phyloP scores from a whole-genome alignment of 2,329 filamentous ascomycete genomes.

The Hymenotorrendiella dingleyae region DNA sequence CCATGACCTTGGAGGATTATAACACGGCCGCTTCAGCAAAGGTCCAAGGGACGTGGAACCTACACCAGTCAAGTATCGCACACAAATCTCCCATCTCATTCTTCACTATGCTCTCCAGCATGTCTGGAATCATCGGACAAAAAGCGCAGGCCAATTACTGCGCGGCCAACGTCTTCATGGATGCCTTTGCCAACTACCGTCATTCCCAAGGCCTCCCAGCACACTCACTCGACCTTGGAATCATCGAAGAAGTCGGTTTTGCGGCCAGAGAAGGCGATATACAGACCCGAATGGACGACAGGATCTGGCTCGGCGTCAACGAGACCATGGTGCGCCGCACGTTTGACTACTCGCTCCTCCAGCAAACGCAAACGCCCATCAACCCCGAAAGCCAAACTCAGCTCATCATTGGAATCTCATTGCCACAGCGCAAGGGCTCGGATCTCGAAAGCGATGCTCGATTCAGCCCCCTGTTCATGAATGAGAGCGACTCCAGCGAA shows the following conservation, averaged over 20 bases:
- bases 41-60: slow-evolving; percentile 19
- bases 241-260: slow-evolving; percentile 38
- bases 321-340: slow-evolving; percentile 28
- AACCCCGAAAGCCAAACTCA: slow-evolving; percentile 19
- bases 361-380: slow-evolving; percentile 20
- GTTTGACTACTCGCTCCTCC: slow-evolving; percentile 26
- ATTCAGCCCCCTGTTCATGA: slow-evolving; percentile 17
- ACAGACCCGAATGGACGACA: slow-evolving; percentile 14
- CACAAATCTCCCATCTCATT: slow-evolving; percentile 33
- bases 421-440: slow-evolving; percentile 24
- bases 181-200: slow-evolving; percentile 36
- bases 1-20: slow-evolving; percentile 14
- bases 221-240: slow-evolving; percentile 45
- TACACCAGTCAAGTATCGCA: slow-evolving; percentile 9
- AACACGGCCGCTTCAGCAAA: slow-evolving; percentile 9
- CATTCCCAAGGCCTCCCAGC: slow-evolving; percentile 36
- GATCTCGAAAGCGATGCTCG: slow-evolving; percentile 23
- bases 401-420: slow-evolving; percentile 25
- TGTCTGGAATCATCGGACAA: slow-evolving; percentile 32
- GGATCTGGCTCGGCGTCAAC: slow-evolving; percentile 24
- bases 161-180: slow-evolving; percentile 43
- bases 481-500: neutral
- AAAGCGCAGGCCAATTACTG: slow-evolving; percentile 42
- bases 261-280: slow-evolving; percentile 9
- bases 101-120: slow-evolving; percentile 35